phyloP scores from a whole-genome alignment of 2,329 filamentous ascomycete species.

The Fusarium sp. region DNA sequence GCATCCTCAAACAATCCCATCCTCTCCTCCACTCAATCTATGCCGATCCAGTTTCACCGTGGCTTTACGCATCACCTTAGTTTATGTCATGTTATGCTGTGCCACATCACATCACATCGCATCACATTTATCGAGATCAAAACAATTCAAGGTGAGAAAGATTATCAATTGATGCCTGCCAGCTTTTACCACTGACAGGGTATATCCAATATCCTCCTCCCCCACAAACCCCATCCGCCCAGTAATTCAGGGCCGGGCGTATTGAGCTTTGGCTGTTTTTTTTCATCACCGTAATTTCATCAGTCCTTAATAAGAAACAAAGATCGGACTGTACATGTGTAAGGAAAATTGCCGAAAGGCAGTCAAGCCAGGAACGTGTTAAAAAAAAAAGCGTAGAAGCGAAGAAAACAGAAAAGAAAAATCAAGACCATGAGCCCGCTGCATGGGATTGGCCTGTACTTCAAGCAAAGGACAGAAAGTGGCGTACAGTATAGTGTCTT shows the following conservation, averaged over 20 bases:
- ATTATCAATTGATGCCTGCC: constrained; percentile 43
- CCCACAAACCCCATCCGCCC: constrained; percentile 22
- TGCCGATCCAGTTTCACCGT: constrained; percentile 35
- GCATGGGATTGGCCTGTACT: constrained; percentile 35
- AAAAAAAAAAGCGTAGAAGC: constrained; percentile 14
- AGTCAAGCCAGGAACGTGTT: constrained; percentile 34
- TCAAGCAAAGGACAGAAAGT: constrained; percentile 44
- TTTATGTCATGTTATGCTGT: background rate
- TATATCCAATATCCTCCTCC: constrained; percentile 35
- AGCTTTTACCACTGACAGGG: constrained; percentile 43
- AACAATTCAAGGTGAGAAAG: constrained; percentile 36
- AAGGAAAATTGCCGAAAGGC: constrained; percentile 32
- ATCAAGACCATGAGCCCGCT: constrained; percentile 25
- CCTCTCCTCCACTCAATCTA: constrained; percentile 5
- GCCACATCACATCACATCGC: constrained; percentile 9
- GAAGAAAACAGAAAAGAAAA: constrained; percentile 33
- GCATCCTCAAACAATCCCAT: constrained; percentile 32
- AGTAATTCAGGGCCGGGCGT: constrained; percentile 18
- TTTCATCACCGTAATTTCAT: constrained; percentile 51
- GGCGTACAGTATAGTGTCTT: constrained; percentile 32
- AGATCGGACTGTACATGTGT: constrained; percentile 43
- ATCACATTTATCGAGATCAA: constrained; percentile 6
- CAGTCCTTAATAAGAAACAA: constrained; percentile 45
- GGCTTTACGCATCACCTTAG: background rate
- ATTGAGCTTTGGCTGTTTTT: constrained; percentile 36